A percentile compares a stretch with the other conserved stretches of the same genome.
phyloP scores from a whole-genome alignment of 208 protist species.

The Naegleria fowleri region DNA sequence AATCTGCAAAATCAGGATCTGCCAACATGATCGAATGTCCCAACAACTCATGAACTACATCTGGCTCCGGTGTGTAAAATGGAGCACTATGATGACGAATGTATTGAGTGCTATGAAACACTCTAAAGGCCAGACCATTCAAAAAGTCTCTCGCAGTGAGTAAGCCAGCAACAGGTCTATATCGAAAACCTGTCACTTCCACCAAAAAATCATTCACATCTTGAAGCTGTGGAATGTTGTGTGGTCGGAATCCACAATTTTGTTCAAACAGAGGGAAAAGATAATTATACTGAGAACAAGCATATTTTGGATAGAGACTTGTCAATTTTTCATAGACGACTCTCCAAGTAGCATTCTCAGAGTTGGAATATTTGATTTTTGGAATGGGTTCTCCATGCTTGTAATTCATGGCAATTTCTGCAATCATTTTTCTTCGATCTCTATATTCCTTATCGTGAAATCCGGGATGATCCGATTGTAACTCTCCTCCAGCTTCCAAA shows the following conservation, averaged over 20 bases:
- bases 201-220: not conserved
- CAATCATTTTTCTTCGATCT: constrained; percentile 67
- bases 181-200: constrained; percentile 72
- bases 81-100: constrained; percentile 85
- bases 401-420: constrained; percentile 59
- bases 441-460: constrained; percentile 85
- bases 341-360: constrained; percentile 80
- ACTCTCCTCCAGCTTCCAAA: constrained; percentile 72
- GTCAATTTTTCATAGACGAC: constrained; percentile 72
- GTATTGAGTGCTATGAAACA: constrained; percentile 94
- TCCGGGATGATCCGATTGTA: constrained; percentile 82
- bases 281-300: constrained; percentile 83
- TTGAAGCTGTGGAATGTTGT: constrained; percentile 84
- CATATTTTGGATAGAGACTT: constrained; percentile 76
- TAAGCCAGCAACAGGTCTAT: constrained; percentile 83
- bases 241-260: constrained; percentile 74
- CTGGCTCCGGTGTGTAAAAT: constrained; percentile 89
- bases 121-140: constrained; percentile 84
- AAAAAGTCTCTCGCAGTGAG: constrained; percentile 88
- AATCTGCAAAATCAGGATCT: constrained; percentile 87
- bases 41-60: constrained; percentile 86
- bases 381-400: constrained; percentile 75
- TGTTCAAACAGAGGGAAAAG: constrained; percentile 82
- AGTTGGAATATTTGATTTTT: constrained; percentile 74
- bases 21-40: constrained; percentile 90